These are phyloP conservation scores for Chalciporus chontae DNA, from an alignment of 768 basidiomycete genomes.

Conservation along the genomic window DNA sequence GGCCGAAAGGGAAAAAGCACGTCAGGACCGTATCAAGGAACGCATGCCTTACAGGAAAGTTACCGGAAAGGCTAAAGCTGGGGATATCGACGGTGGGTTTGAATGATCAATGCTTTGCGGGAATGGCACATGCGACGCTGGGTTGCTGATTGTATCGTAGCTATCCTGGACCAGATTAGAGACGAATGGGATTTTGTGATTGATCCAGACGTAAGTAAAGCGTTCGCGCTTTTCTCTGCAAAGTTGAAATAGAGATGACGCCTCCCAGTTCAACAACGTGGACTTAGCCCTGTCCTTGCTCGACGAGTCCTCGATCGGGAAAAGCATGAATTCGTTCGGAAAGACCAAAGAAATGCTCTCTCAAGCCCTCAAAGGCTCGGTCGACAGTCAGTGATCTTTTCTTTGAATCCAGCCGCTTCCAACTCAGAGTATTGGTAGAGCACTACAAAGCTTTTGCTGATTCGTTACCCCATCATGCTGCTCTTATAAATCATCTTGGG, in stretches of 20 bases:
- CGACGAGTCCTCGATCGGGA: constrained; percentile 68
- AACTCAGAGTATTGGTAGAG: constrained; percentile 41
- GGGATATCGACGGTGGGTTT: constrained; percentile 83
- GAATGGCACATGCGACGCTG: not conserved
- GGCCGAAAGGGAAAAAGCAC: constrained; percentile 57
- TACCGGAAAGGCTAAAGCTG: constrained; percentile 56
- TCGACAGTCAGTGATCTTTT: constrained; percentile 62
- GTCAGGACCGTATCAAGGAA: constrained; percentile 68
- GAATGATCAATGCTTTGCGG: not conserved
- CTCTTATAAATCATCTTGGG: constrained; percentile 66
- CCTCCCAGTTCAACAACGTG: constrained; percentile 82
- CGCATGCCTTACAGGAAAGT: constrained; percentile 56
- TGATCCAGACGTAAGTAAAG: constrained; percentile 64
- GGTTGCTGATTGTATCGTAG: constrained; percentile 35
- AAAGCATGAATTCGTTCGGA: constrained; percentile 74
- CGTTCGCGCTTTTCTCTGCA: not conserved
- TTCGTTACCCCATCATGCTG: constrained; percentile 87
- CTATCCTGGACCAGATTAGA: constrained; percentile 79
- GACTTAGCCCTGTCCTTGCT: constrained; percentile 89
- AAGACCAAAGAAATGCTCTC: constrained; percentile 75
- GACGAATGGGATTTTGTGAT: constrained; percentile 90
- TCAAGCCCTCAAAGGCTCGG: constrained; percentile 78
- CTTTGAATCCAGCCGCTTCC: not conserved
- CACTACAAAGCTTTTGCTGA: constrained; percentile 94
- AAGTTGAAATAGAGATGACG: constrained; percentile 6